Evolutionary conservation across 768 basidiomycete genomes (phyloP), one percentile per base, ranked within the genome.

Genomic region (Xerocomus spinulosus): DNA sequence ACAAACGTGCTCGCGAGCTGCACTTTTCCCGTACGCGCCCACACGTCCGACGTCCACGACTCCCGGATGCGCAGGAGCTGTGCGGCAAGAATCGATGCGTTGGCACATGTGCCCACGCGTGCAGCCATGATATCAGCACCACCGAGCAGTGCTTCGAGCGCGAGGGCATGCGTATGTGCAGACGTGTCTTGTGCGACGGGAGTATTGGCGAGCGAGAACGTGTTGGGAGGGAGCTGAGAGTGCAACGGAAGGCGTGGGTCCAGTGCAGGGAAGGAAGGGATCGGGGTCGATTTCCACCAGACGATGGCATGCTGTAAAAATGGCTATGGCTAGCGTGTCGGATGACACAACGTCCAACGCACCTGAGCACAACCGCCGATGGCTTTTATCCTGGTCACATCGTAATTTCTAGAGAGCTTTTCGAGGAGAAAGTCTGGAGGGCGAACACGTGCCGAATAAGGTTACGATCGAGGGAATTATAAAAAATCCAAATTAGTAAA

Each of bases 221-320:
- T 75, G 20, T 79, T 78, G 0, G 83, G 69, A 1, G 78, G 75
- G 48, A 91, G 83, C 57, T 88, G 87, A 1, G 77, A 68, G 56
- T 85, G 79, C 7, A 91, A 68, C 0, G 84, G 80, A n/a, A 80
- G 64, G 53, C 80, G 78, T 3, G 87, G 80, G 59, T 89, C 85
- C 42, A 91, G 72, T 15, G 81, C 77, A 20, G 85, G 85, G 44
- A 92, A 73, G 8, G 81, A 82, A 13, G 83, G 81, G 12, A 87
- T 77, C 9, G 87, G 78, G 8, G 82, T 84, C 1, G 85, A 82
- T 68, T 87, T 88, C 87, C 88, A 91, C 86, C 87, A 91, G 33
- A 92, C 88, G 17, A 89, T 72, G 3, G 87, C 85, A 61, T 85
- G 82, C 81, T 73, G 50, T 23, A 43, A 30, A 13, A 33, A 40